Evolutionary conservation across 257 asterid species (phyloP), one percentile per base, ranked within the genome.

Genomic region (Solanum tacnaense): DNA sequence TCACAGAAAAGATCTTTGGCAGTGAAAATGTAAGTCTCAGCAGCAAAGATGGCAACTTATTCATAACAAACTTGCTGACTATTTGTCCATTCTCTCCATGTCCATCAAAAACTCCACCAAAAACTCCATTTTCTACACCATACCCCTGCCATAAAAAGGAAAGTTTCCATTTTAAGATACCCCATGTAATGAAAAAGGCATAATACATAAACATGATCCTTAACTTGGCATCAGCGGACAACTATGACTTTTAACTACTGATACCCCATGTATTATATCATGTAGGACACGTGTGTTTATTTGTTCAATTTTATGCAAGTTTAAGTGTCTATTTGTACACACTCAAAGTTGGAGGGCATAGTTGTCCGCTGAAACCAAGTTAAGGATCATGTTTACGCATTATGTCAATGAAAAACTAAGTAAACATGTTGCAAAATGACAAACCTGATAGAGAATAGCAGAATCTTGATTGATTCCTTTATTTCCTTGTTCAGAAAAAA

Each of bases 51-150:
- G 99, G 98, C 90, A 96, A 75, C 89, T 92, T 89, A 88, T 95
- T 94, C 78, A 94, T 91, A 87, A 94, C 98, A 81, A 93, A 67
- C 86, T 90, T 91, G 93, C 98, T 94, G 73, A 93, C 93, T 18
- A 67, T 88, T 72, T 96, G 98, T 36, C 99, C 99, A 88, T 93
- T 91, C 68, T 87, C 38, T 0, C 99, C 99, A 92, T 96, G 98
- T 49, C 99, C 99, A 91, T 96, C 99, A 88, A 95, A 96, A 13
- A 96, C 95, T n/a, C 92, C 98, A 67, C 94, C 84, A 1, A 94
- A 83, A 7, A 56, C 91, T 88, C 98, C 98, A 70, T 92, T 92
- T 84, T 93, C 96, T 39, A 87, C 87, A 34, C 96, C 98, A 83
- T 92, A 96, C 7, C 98, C 96, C 99, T 95, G 89, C 71, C 36